A percentile compares a stretch with the other conserved stretches of the same genome.
phyloP scores from a whole-genome alignment of 1,284 basidiomycete genomes.

The Bondarzewia mesenterica region DNA sequence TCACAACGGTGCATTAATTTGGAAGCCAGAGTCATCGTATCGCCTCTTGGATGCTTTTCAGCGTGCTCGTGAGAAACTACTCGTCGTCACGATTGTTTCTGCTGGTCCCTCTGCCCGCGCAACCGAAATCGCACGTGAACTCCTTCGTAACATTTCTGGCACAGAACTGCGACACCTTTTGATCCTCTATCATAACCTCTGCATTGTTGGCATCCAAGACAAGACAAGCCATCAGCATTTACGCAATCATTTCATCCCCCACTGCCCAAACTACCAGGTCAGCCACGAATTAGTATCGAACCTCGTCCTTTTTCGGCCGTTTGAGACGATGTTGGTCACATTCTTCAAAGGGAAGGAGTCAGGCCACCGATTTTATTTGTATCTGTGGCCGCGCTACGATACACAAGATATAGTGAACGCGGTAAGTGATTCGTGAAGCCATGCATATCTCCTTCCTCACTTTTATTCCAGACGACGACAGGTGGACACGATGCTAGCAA shows the following conservation, averaged over 20 bases:
- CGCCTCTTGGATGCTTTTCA: not conserved
- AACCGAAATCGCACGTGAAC: not conserved
- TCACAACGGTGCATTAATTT: not conserved
- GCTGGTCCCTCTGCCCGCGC: not conserved
- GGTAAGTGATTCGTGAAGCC: not conserved
- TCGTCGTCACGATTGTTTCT: not conserved
- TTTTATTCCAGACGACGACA: not conserved
- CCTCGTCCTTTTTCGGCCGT: not conserved
- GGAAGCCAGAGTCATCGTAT: not conserved
- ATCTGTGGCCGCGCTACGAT: not conserved
- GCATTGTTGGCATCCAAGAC: not conserved
- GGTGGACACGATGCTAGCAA: not conserved
- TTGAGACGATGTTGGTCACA: not conserved
- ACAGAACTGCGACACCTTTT: not conserved
- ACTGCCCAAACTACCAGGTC: not conserved
- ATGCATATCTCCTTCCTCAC: not conserved
- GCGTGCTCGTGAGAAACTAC: not conserved
- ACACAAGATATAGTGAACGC: not conserved
- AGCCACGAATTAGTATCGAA: not conserved
- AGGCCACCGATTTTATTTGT: not conserved
- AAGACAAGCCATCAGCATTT: not conserved
- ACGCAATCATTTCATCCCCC: not conserved
- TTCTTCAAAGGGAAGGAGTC: not conserved
- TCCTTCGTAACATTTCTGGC: not conserved
- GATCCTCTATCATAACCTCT: not conserved